Base-by-base conservation (phyloP, 352 stramenopile genomes). In the Phytophthora vignae region DNA sequence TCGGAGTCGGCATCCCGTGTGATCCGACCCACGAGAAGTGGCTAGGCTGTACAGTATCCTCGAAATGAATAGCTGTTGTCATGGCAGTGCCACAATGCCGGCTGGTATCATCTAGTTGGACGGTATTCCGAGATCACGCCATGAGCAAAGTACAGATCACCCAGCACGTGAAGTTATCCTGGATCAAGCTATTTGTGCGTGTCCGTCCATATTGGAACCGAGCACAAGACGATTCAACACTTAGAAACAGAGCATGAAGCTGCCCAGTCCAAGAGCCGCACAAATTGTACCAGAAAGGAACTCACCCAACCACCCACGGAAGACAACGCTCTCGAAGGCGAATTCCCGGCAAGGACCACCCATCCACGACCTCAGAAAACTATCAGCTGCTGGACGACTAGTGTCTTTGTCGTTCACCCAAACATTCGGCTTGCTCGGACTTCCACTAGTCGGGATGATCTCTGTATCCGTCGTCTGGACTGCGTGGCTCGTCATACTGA, bases 391-490 rank as follows among this genome's bases (percentile, higher is more conserved):
- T 19, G 38, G 4, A 7, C 15, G 1, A 61, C 10, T 52, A 36
- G n/a, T 61, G 0, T 27, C 21, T 12, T 36, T 60, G 7, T 69
- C 64, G 15, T 81, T 83, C 12, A 3, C 57, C 8, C 15, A 69
- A 12, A 59, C 57, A 0, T 79, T 81, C 21, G 63, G 77, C 0
- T 7, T 57, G 10, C 55, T 84, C 0, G 74, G 66, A 11, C 27
- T 56, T 2, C 56, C 67, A 0, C 57, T 79, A 29, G n/a, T 74
- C 5, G 3, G 70, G 2, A 50, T 77, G 7, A 21, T 71, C 9
- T 8, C 63, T 3, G 44, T 69, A 2, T 78, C 71, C 3, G 65
- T 77, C 33, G 10, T 25, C 1, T 86, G 78, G 79, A 81, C 71
- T 1, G 44, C 31, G 4, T 81, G 77, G 53, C 59, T 85, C 9